Evolutionary conservation across 345 rosid species (phyloP), one percentile per base, ranked within the genome.

Genomic region (Cardamine resedifolia): DNA sequence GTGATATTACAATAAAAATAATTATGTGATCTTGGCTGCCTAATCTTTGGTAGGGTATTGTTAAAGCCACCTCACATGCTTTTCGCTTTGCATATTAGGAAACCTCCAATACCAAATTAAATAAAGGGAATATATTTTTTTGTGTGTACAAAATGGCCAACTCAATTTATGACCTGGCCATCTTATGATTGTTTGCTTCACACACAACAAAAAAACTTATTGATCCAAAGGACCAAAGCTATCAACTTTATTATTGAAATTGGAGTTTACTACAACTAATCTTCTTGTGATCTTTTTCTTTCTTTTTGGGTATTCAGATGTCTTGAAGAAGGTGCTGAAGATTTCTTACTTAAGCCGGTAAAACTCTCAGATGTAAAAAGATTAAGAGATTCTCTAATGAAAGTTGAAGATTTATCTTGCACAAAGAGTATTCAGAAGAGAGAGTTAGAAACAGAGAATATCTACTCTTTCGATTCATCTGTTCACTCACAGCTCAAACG

Each of bases 271-370:
- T 57, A 4, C 19, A 47, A n/a, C 23, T 39, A 7, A 45, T 18
- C 18, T 31, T 47, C 34, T 49, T 24, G 47, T 66, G n/a, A 66
- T 12, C 7, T 16, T 23, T 2, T n/a, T n/a, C n/a, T n/a, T n/a
- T n/a, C n/a, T 15, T 4, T 62, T 33, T 7, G 4, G 14, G 11
- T 28, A 11, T 58, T 73, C 79, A 89, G 92, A 62, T 91, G 96
- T 72, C 83, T 89, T 75, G 96, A 90, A 73, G 89, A 88, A 84
- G 96, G 96, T 5, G 98, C 96, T 31, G 96, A 92, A 80, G 96
- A 88, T 30, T 92, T 81, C 77, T 50, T 92, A 20, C 60, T 91
- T 15, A 90, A 92, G 74, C 96, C 98, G 0, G 93, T 92, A 11
- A 85, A 85, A 70, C 81, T 86, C 41, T 72, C 91, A 0, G 96